Conservation (phyloP, 2,329 filamentous ascomycete species). For the Aschersonia sp. region DNA sequence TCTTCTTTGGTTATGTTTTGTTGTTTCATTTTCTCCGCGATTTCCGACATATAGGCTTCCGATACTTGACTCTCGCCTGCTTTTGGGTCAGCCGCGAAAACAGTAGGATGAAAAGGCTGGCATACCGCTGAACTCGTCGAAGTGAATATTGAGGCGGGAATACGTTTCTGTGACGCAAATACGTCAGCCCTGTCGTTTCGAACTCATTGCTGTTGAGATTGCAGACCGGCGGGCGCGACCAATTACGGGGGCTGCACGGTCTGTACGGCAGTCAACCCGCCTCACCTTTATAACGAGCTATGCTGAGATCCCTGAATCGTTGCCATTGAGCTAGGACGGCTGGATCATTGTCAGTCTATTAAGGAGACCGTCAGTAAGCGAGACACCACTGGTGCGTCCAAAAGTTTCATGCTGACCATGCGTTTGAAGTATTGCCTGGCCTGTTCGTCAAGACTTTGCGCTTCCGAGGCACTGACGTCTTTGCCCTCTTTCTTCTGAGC, state of each 20-base stretch:
- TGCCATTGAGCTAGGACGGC: constrained; percentile 47
- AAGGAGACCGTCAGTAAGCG: neutral
- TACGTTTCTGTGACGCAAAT: constrained; percentile 34
- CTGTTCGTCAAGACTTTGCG: constrained; percentile 53
- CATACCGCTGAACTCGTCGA: constrained; percentile 43
- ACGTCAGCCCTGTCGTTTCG: too few relatives aligned
- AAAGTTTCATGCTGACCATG: constrained; percentile 25
- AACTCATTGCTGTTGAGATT: neutral
- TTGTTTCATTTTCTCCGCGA: constrained; percentile 46
- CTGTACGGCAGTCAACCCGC: neutral
- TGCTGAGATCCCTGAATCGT: constrained; percentile 51
- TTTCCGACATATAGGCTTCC: constrained; percentile 48
- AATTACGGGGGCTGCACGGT: neutral
- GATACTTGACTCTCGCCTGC: constrained; percentile 60
- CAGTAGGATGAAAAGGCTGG: neutral
- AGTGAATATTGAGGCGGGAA: constrained; percentile 53
- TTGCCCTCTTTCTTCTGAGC: constrained; percentile 37
- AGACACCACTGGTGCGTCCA: neutral
- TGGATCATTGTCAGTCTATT: constrained; percentile 45
- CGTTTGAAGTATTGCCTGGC: constrained; percentile 58
- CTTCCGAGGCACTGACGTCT: constrained; percentile 31
- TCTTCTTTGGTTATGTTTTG: constrained; percentile 53
- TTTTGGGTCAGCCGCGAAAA: neutral
- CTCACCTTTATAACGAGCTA: constrained; percentile 42
- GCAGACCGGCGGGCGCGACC: neutral